phyloP scores from a whole-genome alignment of 441 rosid genomes.

The Rhodomyrtus psidioides region DNA sequence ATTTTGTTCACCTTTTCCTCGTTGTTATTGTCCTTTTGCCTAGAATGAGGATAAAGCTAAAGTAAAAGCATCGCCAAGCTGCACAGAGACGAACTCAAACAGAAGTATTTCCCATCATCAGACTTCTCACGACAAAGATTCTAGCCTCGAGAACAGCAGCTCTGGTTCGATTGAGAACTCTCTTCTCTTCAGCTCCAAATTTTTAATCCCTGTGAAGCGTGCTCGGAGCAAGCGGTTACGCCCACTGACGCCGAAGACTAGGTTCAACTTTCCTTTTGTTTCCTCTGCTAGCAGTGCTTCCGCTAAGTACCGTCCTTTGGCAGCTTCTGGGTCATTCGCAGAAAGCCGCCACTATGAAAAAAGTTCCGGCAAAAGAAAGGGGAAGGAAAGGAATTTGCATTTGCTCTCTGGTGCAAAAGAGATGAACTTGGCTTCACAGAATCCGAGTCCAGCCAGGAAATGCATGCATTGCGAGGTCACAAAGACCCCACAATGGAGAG shows the following conservation, averaged over 20 bases:
- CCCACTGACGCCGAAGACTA: constrained; percentile 19
- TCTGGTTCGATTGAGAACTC: constrained; percentile 53
- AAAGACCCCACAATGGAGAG: constrained; percentile 95
- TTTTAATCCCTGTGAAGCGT: constrained; percentile 55
- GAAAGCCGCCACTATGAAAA: constrained; percentile 24
- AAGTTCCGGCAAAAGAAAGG: constrained; percentile 22
- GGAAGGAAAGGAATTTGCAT: constrained; percentile 23
- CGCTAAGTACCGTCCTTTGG: constrained; percentile 5
- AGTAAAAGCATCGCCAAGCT: constrained; percentile 27
- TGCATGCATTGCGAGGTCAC: constrained; percentile 82
- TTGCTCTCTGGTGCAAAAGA: constrained; percentile 20
- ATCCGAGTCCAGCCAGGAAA: constrained; percentile 24
- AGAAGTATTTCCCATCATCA: constrained; percentile 13
- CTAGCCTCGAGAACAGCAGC: constrained; percentile 48
- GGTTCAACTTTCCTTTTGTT: constrained; percentile 20
- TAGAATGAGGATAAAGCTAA: constrained; percentile 27
- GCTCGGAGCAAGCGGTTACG: constrained; percentile 71
- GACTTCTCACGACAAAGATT: constrained; percentile 32
- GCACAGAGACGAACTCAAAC: constrained; percentile 28
- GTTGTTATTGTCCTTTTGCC: neutral
- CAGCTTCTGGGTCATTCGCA: constrained; percentile 27
- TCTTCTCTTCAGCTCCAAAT: constrained; percentile 10
- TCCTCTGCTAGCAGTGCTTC: constrained; percentile 7
- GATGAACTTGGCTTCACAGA: constrained; percentile 13
- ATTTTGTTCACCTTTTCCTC: neutral